A percentile compares a stretch with the other conserved stretches of the same genome.
Conservation (phyloP, 176 grass and related monocot genomes). For the Neostapfia colusana region DNA sequence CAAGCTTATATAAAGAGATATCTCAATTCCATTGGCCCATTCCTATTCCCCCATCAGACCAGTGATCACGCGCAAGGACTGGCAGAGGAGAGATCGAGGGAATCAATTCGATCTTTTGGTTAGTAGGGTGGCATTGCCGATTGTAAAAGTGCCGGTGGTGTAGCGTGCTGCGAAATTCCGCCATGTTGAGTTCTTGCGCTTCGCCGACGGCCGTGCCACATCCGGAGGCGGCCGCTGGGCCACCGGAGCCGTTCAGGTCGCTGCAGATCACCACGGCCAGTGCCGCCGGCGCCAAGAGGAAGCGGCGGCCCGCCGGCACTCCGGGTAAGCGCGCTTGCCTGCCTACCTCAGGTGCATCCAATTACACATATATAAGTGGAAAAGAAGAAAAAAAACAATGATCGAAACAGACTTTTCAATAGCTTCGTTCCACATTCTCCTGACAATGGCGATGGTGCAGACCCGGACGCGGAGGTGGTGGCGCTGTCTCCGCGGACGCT, state of each 20-base stretch:
- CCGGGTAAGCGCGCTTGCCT: conserved; percentile 52
- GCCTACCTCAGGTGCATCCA: conserved; percentile 13
- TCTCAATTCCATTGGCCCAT: conserved; percentile 22
- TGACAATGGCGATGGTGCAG: conserved; percentile 41
- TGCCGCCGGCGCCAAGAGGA: conserved; percentile 52
- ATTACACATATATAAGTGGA: conserved; percentile 17
- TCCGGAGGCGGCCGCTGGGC: neutral
- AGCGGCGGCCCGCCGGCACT: conserved; percentile 82
- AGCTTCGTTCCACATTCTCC: neutral
- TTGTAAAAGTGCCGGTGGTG: neutral
- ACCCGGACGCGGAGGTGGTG: conserved; percentile 95
- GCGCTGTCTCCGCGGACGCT: conserved; percentile 83
- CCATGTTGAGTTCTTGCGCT: conserved; percentile 53
- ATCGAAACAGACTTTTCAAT: neutral
- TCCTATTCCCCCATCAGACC: neutral
- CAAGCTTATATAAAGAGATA: conserved; percentile 42
- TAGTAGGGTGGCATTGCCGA: neutral
- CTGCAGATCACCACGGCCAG: conserved; percentile 42
- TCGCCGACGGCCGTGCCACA: conserved; percentile 29
- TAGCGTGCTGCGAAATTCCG: neutral
- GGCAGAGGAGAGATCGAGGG: neutral
- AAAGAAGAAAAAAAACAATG: neutral
- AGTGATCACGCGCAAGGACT: conserved; percentile 21
- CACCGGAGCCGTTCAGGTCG: conserved; percentile 46
- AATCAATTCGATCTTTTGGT: neutral